Evolutionary conservation across 805 yeast species (phyloP), one percentile per base, ranked within the genome.

Genomic region (Lipomyces orientalis): DNA sequence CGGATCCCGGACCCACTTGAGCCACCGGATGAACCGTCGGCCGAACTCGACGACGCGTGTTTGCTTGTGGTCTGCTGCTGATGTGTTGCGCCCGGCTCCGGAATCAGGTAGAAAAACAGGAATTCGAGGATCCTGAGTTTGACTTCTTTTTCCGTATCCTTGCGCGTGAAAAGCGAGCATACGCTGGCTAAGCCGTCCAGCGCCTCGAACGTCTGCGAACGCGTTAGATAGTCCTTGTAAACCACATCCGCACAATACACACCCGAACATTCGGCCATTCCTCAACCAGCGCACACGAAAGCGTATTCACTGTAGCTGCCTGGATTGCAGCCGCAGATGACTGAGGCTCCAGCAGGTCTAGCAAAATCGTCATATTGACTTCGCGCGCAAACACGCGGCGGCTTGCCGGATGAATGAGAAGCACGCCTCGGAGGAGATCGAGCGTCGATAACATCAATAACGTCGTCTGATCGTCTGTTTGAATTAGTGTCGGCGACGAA

Each of bases 91-190:
- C 68, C 62, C 0, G 84, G 78, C 75, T 89, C 94, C 12, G 91
- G 92, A 8, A 86, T 81, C 64, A 90, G 77, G 73, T 90, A 89
- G 75, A 89, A 88, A 64, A 89, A 85, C 62, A 90, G 78, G 75
- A 89, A 90, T 77, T 90, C 93, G 60, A 90, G 81, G 12, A 87
- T 83, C 71, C 87, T 86, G 70, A 88, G 84, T 72, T 88, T 87
- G 14, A 89, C 83, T 43, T 82, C 82, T 72, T 87, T 87, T 54
- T 84, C 74, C 2, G 83, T 77, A 31, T 75, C 71, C 57, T 78
- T 77, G 34, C 76, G 75, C 64, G 80, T 82, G 74, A 85, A 80
- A 12, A 84, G 72, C 4, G 76, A 73, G 69, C 90, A 87, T 4
- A 89, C 78, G 0, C 78, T 77, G 52, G 83, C 80, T 43, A 89